phyloP scores from a whole-genome alignment of 1,284 basidiomycete genomes.

The Rhodotorula sp. region DNA sequence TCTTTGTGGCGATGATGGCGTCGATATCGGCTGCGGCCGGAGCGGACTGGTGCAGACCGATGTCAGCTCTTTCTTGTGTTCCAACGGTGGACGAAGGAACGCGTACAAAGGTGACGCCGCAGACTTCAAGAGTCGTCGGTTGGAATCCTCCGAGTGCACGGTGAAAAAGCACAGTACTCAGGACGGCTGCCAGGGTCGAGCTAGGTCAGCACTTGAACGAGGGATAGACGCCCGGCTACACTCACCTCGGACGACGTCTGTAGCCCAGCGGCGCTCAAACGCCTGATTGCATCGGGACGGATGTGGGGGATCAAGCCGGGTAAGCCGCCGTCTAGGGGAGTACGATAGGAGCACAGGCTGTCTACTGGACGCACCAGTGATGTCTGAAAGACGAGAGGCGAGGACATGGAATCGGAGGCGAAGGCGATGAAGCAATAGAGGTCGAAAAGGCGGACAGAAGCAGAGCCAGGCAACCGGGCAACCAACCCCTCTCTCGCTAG shows the following conservation, averaged over 20 bases:
- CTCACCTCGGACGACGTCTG: constrained; percentile 20
- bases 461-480: too few relatives aligned
- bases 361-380: constrained; percentile 1
- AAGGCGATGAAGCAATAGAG: too few relatives aligned
- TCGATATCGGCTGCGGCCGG: constrained; percentile 16
- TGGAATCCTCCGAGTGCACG: constrained; percentile 18
- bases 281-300: constrained; percentile 4
- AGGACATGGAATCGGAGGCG: too few relatives aligned
- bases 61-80: too few relatives aligned
- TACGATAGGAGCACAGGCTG: too few relatives aligned
- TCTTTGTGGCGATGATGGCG: constrained; percentile 15
- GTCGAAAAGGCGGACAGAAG: too few relatives aligned
- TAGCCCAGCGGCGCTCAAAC: constrained; percentile 13
- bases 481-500: too few relatives aligned
- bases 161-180: constrained; percentile 29
- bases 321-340: too few relatives aligned
- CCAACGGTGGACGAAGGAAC: accelerated
- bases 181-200: constrained; percentile 9
- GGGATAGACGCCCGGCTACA: accelerated
- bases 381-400: constrained; percentile 4
- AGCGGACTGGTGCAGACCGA: constrained; percentile 9
- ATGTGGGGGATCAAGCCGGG: not conserved
- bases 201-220: accelerated
- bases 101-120: constrained; percentile 27
- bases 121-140: constrained; percentile 14